Base-by-base conservation (phyloP, 169 alveolate species). In the Eimeria praecox region DNA sequence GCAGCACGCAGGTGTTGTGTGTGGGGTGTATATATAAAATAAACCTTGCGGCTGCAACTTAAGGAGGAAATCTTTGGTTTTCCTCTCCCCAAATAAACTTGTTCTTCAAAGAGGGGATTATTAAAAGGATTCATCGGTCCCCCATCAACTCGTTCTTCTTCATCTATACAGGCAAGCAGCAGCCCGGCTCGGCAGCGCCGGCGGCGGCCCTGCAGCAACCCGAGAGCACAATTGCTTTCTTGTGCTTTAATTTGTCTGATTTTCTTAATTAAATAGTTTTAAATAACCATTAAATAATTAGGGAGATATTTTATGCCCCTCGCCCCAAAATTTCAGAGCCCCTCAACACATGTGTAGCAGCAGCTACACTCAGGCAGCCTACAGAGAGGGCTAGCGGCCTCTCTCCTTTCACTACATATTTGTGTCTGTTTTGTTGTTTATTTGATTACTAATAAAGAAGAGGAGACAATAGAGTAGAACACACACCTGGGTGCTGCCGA, bases 101-200 rank as follows among this genome's bases (percentile, higher is more conserved):
- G 3, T 27, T 64, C 14, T 6, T 8, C n/a, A 3, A 64, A 24
- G 35, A n/a, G 22, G 0, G 5, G n/a, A 5, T 2, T 38, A n/a
- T 64, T 64, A 64, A 27, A 64, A 64, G 75, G 38, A 9, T 64
- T n/a, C 0, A 64, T 27, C 0, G 14, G 75, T 27, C 10, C 75
- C 14, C 0, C 14, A 27, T 14, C 75, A 9, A 38, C 66, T n/a
- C 75, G 75, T 69, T 33, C 33, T 33, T 4, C 78, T 46, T 14
- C 78, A 9, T 33, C 20, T 1, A 16, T 46, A 27, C 78, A 30
- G 78, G 8, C 78, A 69, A 46, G 78, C 78, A 69, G 78, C 78
- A 69, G 46, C 75, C 75, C 40, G 75, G n/a, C 75, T 64, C 38
- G 75, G 73, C 78, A 69, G 80, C 49, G 49, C 49, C 46, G 46